Percentiles rank a stretch among this genome's conserved stretches.
phyloP scores from a whole-genome alignment of 2,329 filamentous ascomycete species.

The Pseudogymnoascus sp. region DNA sequence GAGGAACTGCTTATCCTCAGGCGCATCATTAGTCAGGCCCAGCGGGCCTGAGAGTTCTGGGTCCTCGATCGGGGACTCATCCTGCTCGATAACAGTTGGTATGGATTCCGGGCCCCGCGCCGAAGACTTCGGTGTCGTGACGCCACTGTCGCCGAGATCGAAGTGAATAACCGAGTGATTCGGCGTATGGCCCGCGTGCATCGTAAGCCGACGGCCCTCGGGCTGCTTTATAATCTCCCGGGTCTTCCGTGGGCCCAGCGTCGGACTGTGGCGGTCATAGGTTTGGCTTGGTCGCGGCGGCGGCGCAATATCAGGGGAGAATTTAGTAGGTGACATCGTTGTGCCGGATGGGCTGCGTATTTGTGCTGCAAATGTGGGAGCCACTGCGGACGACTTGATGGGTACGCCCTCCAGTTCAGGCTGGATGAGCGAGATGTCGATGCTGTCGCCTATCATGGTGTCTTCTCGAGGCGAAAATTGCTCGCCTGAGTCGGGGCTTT shows the following conservation, averaged over 20 bases:
- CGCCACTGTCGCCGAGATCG: constrained; percentile 32
- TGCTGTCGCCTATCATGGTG: constrained; percentile 30
- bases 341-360: constrained; percentile 22
- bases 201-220: constrained; percentile 46
- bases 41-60: constrained; percentile 43
- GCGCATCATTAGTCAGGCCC: constrained; percentile 48
- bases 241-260: constrained; percentile 10
- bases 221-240: constrained; percentile 20
- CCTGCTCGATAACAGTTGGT: constrained; percentile 1
- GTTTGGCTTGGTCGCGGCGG: constrained; percentile 17
- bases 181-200: constrained; percentile 58
- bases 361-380: constrained; percentile 24
- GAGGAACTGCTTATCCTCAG: constrained; percentile 49
- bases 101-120: neutral
- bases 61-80: constrained; percentile 28
- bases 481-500: constrained; percentile 5
- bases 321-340: constrained; percentile 19
- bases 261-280: neutral
- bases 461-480: constrained; percentile 17
- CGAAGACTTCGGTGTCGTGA: constrained; percentile 21
- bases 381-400: constrained; percentile 46
- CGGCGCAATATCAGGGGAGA: constrained; percentile 19
- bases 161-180: constrained; percentile 49
- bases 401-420: constrained; percentile 53
- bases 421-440: constrained; percentile 52